phyloP scores from a whole-genome alignment of 805 yeast genomes.

The Wickerhamiella qilinensis region DNA sequence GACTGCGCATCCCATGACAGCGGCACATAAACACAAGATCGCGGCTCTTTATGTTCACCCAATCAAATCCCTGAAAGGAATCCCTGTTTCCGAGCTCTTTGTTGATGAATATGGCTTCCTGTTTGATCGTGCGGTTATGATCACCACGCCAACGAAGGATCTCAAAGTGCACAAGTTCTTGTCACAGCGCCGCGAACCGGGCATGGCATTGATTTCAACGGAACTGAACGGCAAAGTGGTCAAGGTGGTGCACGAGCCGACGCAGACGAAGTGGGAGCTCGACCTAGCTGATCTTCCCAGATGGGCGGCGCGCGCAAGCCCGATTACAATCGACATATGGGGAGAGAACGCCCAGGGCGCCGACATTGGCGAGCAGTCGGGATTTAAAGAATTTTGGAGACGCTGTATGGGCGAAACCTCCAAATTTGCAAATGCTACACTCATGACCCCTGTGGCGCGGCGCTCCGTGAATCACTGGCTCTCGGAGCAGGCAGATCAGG shows the following conservation, averaged over 20 bases:
- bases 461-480: conserved; percentile 8
- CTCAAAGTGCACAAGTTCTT: conserved; percentile 11
- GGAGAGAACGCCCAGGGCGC: conserved; percentile 13
- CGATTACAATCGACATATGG: conserved; percentile 16
- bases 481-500: conserved; percentile 6
- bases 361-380: conserved; percentile 12
- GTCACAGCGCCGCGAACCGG: conserved; percentile 20
- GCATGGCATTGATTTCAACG: conserved; percentile 14
- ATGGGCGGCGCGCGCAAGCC: not conserved
- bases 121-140: conserved; percentile 21
- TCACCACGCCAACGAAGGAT: conserved; percentile 10
- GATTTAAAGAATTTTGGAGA: conserved; percentile 4
- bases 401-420: not conserved
- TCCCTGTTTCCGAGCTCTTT: conserved; percentile 14
- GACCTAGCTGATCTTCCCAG: conserved; percentile 6
- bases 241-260: conserved; percentile 9
- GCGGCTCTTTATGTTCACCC: conserved; percentile 16
- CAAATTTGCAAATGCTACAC: conserved; percentile 7
- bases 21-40: conserved; percentile 6
- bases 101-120: conserved; percentile 20
- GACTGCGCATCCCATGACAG: no score
- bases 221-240: conserved; percentile 10
- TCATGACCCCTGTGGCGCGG: conserved; percentile 14
- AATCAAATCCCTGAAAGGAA: conserved; percentile 21
- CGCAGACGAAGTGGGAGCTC: conserved; percentile 5